Conservation (phyloP, 129 eudicot genomes). For the Rutidosis leptorrhynchoides region DNA sequence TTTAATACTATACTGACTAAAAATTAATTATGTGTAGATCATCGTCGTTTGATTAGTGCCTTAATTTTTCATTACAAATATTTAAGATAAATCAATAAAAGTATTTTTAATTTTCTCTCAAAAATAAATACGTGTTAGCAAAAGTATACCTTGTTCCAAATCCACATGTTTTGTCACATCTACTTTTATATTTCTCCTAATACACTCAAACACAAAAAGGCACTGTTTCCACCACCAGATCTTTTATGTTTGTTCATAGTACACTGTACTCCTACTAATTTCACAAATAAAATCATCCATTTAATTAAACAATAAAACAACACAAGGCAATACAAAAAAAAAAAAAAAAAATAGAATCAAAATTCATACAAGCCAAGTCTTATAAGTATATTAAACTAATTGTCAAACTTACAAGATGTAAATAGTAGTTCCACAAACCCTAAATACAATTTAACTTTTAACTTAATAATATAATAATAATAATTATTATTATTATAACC, state of each 20-base stretch:
- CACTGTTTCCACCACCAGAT: background rate
- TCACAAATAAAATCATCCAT: background rate
- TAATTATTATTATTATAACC: too few species aligned
- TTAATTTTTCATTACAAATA: too few species aligned
- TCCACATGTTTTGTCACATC: background rate
- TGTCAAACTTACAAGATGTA: slow-evolving; percentile 35
- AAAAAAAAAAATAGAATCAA: background rate
- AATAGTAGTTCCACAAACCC: slow-evolving; percentile 32
- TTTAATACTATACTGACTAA: too few species aligned
- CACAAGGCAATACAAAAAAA: background rate
- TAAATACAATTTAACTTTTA: slow-evolving; percentile 24
- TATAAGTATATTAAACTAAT: slow-evolving; percentile 11
- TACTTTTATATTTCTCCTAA: background rate
- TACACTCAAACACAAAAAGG: background rate
- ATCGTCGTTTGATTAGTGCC: too few species aligned
- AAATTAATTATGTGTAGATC: too few species aligned
- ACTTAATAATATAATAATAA: background rate
- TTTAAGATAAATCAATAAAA: too few species aligned
- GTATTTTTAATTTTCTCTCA: too few species aligned
- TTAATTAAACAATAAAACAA: background rate
- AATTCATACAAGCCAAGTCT: slow-evolving; percentile 18
- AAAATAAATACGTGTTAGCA: too few species aligned
- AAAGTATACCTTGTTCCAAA: background rate
- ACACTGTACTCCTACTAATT: background rate
- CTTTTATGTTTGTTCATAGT: background rate